Conservation (phyloP, 108 stramenopile genomes). For the Chaetoceros tenuissimus region DNA sequence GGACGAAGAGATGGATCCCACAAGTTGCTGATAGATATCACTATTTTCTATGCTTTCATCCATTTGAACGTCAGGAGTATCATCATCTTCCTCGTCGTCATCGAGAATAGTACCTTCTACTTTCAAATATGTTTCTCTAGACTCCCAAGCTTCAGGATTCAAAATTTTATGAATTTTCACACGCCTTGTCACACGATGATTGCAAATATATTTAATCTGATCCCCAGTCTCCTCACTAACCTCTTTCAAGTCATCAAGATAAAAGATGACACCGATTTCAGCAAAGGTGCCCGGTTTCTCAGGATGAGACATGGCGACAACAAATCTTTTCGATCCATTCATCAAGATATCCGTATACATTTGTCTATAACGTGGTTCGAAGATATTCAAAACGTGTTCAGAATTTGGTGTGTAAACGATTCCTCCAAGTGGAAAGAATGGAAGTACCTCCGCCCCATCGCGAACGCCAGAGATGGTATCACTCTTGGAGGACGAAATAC, state of each 20-base stretch:
- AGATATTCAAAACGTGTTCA: conserved; percentile 84
- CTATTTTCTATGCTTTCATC: conserved; percentile 10
- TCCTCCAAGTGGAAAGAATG: conserved; percentile 78
- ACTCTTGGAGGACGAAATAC: conserved; percentile 4
- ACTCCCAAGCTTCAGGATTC: conserved; percentile 69
- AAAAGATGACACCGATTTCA: conserved; percentile 67
- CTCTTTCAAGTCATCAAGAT: conserved; percentile 77
- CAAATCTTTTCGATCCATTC: conserved; percentile 81
- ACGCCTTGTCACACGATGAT: conserved; percentile 70
- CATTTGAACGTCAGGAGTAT: conserved; percentile 11
- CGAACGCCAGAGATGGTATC: not conserved
- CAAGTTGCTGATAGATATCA: not conserved
- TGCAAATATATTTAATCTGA: conserved; percentile 85
- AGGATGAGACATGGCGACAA: conserved; percentile 68
- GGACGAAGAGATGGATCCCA: not conserved
- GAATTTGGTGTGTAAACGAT: conserved; percentile 83
- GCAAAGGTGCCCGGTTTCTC: conserved; percentile 69
- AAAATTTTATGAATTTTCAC: conserved; percentile 61
- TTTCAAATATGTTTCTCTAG: conserved; percentile 64
- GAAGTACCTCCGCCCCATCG: conserved; percentile 35
- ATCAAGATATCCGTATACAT: conserved; percentile 87
- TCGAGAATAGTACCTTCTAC: conserved; percentile 66
- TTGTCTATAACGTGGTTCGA: conserved; percentile 85
- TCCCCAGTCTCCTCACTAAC: conserved; percentile 74
- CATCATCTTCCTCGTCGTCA: conserved; percentile 42